phyloP scores from a whole-genome alignment of 1,139 yeast genomes.

The Diutina neorugosa region DNA sequence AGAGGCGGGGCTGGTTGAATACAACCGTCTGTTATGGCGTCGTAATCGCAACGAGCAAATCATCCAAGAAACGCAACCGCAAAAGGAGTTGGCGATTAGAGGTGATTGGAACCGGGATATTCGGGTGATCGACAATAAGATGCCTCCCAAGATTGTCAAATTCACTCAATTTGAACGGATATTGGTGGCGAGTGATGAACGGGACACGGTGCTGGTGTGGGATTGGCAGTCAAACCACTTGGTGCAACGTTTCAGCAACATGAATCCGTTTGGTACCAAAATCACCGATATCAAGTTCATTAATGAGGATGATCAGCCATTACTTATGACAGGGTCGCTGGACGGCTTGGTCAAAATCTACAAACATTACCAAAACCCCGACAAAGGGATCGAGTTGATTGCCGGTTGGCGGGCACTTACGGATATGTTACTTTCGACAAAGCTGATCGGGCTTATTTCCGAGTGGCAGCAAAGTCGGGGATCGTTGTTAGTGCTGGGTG shows the following conservation, averaged over 20 bases:
- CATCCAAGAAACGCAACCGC: slow-evolving; percentile 81
- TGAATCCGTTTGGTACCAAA: slow-evolving; percentile 78
- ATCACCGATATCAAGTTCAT: slow-evolving; percentile 78
- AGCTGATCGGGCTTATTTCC: slow-evolving; percentile 72
- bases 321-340: slow-evolving; percentile 77
- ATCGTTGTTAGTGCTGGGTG: slow-evolving; percentile 84
- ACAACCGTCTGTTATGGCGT: slow-evolving; percentile 78
- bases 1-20: slow-evolving; percentile 87
- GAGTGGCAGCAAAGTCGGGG: slow-evolving; percentile 99
- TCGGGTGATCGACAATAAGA: slow-evolving; percentile 54
- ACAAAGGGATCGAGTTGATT: slow-evolving; percentile 41
- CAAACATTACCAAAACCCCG: slow-evolving; percentile 48
- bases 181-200: slow-evolving; percentile 71
- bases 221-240: slow-evolving; percentile 62
- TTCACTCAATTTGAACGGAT: slow-evolving; percentile 90
- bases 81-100: slow-evolving; percentile 68
- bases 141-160: slow-evolving; percentile 67
- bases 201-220: slow-evolving; percentile 76
- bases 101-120: slow-evolving; percentile 76
- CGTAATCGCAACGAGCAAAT: slow-evolving; percentile 79
- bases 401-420: slow-evolving; percentile 92
- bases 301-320: slow-evolving; percentile 86
- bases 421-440: slow-evolving; percentile 68
- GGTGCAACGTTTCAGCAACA: slow-evolving; percentile 65
- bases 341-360: slow-evolving; percentile 88